Evolutionary conservation across 2,329 filamentous ascomycete genomes (phyloP).

Genomic region (Aaosphaeria arxii): DNA sequence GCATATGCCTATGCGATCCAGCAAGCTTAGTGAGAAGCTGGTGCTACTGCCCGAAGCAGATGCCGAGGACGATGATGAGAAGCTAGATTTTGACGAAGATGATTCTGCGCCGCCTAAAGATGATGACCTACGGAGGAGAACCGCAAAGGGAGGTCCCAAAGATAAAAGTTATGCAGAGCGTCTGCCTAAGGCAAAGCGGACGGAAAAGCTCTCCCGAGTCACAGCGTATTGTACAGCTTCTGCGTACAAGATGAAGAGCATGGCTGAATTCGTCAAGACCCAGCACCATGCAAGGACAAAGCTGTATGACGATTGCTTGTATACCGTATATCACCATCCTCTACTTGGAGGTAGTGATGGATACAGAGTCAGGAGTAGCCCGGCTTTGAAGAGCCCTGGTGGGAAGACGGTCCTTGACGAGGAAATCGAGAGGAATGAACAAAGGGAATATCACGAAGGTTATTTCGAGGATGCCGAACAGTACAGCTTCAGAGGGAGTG

Average conservation of each 20-base stretch:
- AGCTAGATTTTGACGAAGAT: slow-evolving; percentile 58
- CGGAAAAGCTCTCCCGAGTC: slow-evolving; percentile 82
- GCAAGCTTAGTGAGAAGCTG: slow-evolving; percentile 95
- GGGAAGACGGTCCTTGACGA: slow-evolving; percentile 91
- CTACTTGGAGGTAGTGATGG: slow-evolving; percentile 82
- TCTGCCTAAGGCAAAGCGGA: slow-evolving; percentile 80
- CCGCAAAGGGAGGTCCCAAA: slow-evolving; percentile 59
- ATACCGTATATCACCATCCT: slow-evolving; percentile 91
- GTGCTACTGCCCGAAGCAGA: slow-evolving; percentile 84
- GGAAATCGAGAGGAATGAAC: slow-evolving; percentile 92
- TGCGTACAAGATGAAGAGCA: slow-evolving; percentile 82
- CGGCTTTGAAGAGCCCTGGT: slow-evolving; percentile 86
- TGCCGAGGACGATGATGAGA: slow-evolving; percentile 53
- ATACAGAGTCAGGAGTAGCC: slow-evolving; percentile 84
- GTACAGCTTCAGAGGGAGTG: slow-evolving; percentile 46
- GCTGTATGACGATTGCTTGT: slow-evolving; percentile 95
- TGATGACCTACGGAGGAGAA: slow-evolving; percentile 63
- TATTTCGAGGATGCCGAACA: slow-evolving; percentile 74
- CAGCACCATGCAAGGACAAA: slow-evolving; percentile 91
- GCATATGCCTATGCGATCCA: slow-evolving; percentile 77
- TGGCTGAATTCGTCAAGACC: slow-evolving; percentile 84
- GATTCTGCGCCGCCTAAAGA: slow-evolving; percentile 63
- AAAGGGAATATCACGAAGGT: slow-evolving; percentile 83
- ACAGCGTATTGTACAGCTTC: slow-evolving; percentile 97
- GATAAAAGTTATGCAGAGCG: slow-evolving; percentile 94